phyloP scores from a whole-genome alignment of 169 alveolate species.

The Cryptosporidium sp. region DNA sequence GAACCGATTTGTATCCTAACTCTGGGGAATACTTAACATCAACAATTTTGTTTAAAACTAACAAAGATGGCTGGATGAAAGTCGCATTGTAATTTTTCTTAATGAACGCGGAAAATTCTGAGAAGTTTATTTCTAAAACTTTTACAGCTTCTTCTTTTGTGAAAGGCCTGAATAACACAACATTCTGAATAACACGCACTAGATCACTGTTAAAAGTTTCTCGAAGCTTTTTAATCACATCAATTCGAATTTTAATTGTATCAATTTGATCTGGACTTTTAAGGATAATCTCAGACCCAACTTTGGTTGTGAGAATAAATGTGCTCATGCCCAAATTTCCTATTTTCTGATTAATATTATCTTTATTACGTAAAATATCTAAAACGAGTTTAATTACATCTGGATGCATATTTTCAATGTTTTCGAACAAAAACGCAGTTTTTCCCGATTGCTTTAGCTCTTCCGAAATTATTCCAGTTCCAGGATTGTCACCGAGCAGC shows the following conservation, averaged over 20 bases:
- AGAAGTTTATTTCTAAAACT: not conserved
- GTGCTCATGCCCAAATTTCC: not conserved
- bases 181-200: not conserved
- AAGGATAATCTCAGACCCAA: slow-evolving; percentile 10
- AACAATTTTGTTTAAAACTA: not conserved
- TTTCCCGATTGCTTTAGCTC: not conserved
- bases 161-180: slow-evolving; percentile 11
- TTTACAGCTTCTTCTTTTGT: slow-evolving; percentile 13
- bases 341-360: not conserved
- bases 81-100: not conserved
- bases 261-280: slow-evolving; percentile 1
- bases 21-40: slow-evolving; percentile 5
- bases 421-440: slow-evolving; percentile 6
- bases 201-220: not conserved
- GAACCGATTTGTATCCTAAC: not conserved
- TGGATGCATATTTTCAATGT: slow-evolving; percentile 30
- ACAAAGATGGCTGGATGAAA: not conserved
- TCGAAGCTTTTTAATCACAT: not conserved
- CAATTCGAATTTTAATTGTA: too few species aligned
- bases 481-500: not conserved
- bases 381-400: not conserved
- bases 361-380: slow-evolving; percentile 7
- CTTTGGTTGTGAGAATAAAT: slow-evolving; percentile 12
- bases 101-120: not conserved
- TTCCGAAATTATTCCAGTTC: slow-evolving; percentile 17